Evolutionary conservation across 495 filamentous ascomycete genomes (phyloP), one percentile per base, ranked within the genome.

Genomic region (Aspergillus funiculosus): DNA sequence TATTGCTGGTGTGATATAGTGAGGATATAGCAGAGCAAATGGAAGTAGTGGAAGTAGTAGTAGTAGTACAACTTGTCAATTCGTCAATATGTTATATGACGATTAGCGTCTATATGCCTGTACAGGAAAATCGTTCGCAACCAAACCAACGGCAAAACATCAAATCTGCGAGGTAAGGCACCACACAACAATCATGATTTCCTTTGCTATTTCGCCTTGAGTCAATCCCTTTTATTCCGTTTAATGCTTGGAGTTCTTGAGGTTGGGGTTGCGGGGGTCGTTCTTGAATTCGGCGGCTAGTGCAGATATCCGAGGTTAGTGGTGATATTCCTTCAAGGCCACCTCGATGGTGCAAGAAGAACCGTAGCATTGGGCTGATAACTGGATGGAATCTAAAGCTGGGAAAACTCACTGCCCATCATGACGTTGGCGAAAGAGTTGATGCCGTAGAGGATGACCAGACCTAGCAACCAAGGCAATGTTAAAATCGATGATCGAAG

Each of bases 261-360:
- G 67, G 61, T 78, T 73, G 56, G 83, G 86, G 78, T 95, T 95
- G 63, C 91, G 79, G 52, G 91, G 90, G 73, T 97, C 91, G 76
- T 92, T 91, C 81, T 86, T 90, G 81, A 77, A 95, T 66, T 97
- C 86, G 48, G 83, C 86, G 72, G 79, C 91, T 97, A 59, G 39
- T 41, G 39, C 39, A 45, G 41, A 39, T 10, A 40, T 41, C 17
- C 32, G 39, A 22, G 34, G 57, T 69, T 55, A 67, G 60, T 17
- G 21, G 22, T 39, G 26, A 32, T 15, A 22, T 18, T 18, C 10
- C 27, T 10, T 24, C 21, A 14, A 14, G 11, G 9, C n/a, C 7
- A 38, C 11, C 30, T 13, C 1, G 13, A 34, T 34, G 14, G 25
- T 30, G 15, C 13, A 20, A 28, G 34, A 20, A 30, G 20, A 15